phyloP scores from a whole-genome alignment of 2,329 filamentous ascomycete genomes.

The Truncatella angustata region DNA sequence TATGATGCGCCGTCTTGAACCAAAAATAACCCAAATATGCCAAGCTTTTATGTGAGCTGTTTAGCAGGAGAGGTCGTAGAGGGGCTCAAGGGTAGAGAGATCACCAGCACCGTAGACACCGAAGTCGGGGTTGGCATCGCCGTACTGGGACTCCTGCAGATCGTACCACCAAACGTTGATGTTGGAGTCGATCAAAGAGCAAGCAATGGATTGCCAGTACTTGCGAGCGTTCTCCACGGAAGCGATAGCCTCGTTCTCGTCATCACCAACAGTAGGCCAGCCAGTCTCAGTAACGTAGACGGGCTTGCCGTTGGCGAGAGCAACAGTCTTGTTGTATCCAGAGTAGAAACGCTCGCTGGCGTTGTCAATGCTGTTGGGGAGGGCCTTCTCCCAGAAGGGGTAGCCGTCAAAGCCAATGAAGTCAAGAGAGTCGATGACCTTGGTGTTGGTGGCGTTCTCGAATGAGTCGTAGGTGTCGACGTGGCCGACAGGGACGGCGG shows the following conservation, averaged over 20 bases:
- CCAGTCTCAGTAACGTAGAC: slow-evolving; percentile 55
- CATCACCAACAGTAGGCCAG: slow-evolving; percentile 51
- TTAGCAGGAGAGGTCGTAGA: slow-evolving; percentile 29
- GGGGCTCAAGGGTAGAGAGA: slow-evolving; percentile 22
- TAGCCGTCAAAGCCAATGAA: slow-evolving; percentile 54
- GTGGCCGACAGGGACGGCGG: slow-evolving; percentile 45
- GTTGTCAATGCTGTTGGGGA: slow-evolving; percentile 41
- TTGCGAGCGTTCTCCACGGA: slow-evolving; percentile 42
- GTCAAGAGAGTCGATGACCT: slow-evolving; percentile 49
- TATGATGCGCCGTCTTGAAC: not conserved
- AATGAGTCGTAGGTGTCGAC: slow-evolving; percentile 56
- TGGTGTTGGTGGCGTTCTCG: slow-evolving; percentile 46
- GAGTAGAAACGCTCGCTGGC: slow-evolving; percentile 42
- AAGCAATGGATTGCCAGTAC: slow-evolving; percentile 32
- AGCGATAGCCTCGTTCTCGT: slow-evolving; percentile 42
- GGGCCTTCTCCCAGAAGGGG: slow-evolving; percentile 49
- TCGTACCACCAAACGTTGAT: slow-evolving; percentile 36
- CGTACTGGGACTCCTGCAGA: slow-evolving; percentile 34
- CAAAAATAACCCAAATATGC: not conserved
- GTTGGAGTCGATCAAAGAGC: slow-evolving; percentile 22
- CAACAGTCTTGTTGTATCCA: slow-evolving; percentile 31
- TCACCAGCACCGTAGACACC: slow-evolving; percentile 34
- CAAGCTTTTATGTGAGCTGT: not conserved
- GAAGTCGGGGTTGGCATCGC: slow-evolving; percentile 31
- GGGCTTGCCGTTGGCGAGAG: slow-evolving; percentile 39